Evolutionary conservation across 1,284 basidiomycete species (phyloP), one percentile per base, ranked within the genome.

Genomic region (Ceratobasidium sp.): DNA sequence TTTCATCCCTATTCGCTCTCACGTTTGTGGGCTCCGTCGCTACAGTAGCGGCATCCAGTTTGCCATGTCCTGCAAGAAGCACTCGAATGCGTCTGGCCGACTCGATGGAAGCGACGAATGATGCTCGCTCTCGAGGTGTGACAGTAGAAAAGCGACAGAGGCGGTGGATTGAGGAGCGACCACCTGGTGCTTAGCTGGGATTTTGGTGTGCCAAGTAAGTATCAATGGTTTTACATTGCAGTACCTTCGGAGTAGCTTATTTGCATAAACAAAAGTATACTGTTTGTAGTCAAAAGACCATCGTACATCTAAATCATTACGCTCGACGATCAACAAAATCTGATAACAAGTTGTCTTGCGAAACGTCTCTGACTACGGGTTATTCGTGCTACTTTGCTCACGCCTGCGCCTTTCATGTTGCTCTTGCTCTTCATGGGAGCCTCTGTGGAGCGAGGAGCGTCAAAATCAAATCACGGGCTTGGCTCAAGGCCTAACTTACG

Each of bases 151-250:
- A 89, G 84, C 86, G 88, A 75, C 90, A 91, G n/a, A 87, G 89
- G 81, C 87, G 91, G 79, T 94, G 92, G 92, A 94, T 94, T 82
- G 90, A 93, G 83, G 92, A 94, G 83, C 91, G 85, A 68, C 75
- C 53, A 20, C 77, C 78, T 31, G 61, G 67, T 39, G 20, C 31
- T 45, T 76, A 61, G 61, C 33, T 33, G 28, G 3, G 7, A 65
- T 65, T 23, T 33, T 20, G 4, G 15, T 31, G 17, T 39, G n/a
- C 31, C 7, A 15, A 45, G 61, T 45, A 58, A 37, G 42, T 58
- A 20, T 33, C 33, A 51, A 35, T 7, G 4, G 8, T n/a, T n/a
- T 28, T 33, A n/a, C 31, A 45, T 28, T 23, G 5, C 37, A n/a
- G 53, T 15, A 20, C 3, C 28, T 20, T 39, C 33, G 20, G 13